Base-by-base conservation (phyloP, 1,139 yeast genomes). In the Candida sp. region DNA sequence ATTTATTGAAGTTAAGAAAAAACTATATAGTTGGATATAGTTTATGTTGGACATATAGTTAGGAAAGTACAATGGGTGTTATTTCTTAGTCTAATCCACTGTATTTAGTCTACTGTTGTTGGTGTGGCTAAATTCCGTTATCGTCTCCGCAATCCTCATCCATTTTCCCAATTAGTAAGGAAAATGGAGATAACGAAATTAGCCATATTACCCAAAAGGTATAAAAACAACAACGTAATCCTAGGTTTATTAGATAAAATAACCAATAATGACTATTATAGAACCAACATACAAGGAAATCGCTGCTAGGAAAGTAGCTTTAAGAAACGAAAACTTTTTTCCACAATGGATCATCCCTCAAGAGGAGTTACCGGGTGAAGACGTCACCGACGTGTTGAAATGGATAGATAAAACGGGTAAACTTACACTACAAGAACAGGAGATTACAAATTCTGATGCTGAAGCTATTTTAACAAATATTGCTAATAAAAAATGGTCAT, bases 321-420 rank as follows among this genome's bases (percentile, higher is more conserved):
- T 55, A 36, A 63, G 78, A 55, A 65, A 73, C 46, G 49, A 62
- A 5, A 61, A 63, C 40, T 66, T 73, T 55, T 55, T 61, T 35
- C 50, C 59, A 5, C 69, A 72, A 45, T 74, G 78, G 78, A 49
- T 70, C 33, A 54, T 70, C 9, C 70, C 74, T 4, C 57, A 59
- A 23, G 55, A 54, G 3, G 45, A 64, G 34, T 62, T 74, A 30
- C 71, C 74, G 2, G 35, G 45, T 7, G 37, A 46, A 1, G 56
- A 56, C 2, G 56, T 56, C 9, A 63, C 57, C 42, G 75, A 71
- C 48, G 78, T 73, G 4, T 50, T 63, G 7, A 41, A 49, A 2
- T 73, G 68, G 63, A 73, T 75, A 32, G 51, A 49, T 4, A 50
- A 55, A 11, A 42, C 61, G 44, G 34, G 34, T 6, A 55, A 55